Base-by-base conservation (phyloP, 805 yeast species). In the Jamesozyma rosinii region DNA sequence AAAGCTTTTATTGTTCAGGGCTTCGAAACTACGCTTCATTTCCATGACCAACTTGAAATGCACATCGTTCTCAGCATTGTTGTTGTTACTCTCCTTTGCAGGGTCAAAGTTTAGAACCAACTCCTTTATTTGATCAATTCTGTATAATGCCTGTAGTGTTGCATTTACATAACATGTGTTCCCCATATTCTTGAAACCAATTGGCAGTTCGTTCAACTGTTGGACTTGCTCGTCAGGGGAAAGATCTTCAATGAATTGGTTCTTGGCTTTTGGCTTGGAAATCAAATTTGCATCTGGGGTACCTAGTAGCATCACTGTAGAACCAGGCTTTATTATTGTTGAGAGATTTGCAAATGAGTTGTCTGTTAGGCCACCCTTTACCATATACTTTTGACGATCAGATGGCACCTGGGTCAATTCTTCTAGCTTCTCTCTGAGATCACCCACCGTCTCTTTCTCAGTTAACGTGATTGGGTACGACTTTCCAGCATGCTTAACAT, bases 151-250 rank as follows among this genome's bases (percentile, higher is more conserved):
- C 59, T 92, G 98, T 38, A 92, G 67, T 35, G 92, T 72, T 0
- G 97, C 89, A 59, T 92, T 92, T 61, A 92, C 68, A 57, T 89
- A 89, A 64, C 98, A 92, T 0, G 98, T 92, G 58, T 92, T 92
- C 17, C 98, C 98, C 61, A 89, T 83, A 59, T 92, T 92, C 64
- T 83, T 85, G 53, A 92, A 72, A 0, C 98, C 98, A 21, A 87
- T 82, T 1, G 98, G 98, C 64, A 81, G 69, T 51, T 66, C 48
- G 63, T 61, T 69, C 69, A 50, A 61, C 63, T 56, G 67, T 44
- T 55, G 58, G 14, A 46, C 38, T 50, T 56, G 61, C 44, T 57
- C 59, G 31, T 54, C 55, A 13, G 59, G 71, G 30, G 72, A 70
- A 61, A 82, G 63, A 59, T 84, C 95, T 61, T 83, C 95, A 33